Evolutionary conservation across 208 protist species (phyloP).

Genomic region (Wallacemonas rigidus): DNA sequence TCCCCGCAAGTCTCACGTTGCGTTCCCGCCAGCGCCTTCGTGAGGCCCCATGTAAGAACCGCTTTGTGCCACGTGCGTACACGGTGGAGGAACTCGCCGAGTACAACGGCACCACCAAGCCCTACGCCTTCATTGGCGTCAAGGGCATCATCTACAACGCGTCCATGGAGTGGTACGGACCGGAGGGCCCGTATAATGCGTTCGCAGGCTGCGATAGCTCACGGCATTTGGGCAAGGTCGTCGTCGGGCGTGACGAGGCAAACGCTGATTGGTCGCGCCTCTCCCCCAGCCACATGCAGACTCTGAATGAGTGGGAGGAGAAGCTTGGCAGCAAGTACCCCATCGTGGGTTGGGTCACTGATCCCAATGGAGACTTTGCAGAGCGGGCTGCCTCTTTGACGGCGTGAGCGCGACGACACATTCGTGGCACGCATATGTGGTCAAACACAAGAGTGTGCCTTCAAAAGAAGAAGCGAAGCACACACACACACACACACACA

Average conservation of each 20-base stretch:
- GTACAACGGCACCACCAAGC: conserved; percentile 71
- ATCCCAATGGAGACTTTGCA: conserved; percentile 52
- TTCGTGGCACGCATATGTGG: neutral
- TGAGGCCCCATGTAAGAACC: conserved; percentile 39
- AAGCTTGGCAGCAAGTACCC: conserved; percentile 81
- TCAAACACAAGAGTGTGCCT: no score
- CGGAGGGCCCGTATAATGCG: conserved; percentile 76
- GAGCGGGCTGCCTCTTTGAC: conserved; percentile 49
- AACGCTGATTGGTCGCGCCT: conserved; percentile 89
- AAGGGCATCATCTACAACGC: conserved; percentile 89
- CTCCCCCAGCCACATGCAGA: conserved; percentile 49
- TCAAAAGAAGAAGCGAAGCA: no score
- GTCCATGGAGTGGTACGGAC: conserved; percentile 76
- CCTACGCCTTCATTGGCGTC: conserved; percentile 73
- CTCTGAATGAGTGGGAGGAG: conserved; percentile 89
- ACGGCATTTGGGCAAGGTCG: conserved; percentile 83
- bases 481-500: no score
- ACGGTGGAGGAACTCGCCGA: conserved; percentile 77
- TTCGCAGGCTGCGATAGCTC: conserved; percentile 88
- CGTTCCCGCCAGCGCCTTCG: conserved; percentile 42
- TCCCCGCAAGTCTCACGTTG: conserved; percentile 30
- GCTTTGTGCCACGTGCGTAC: conserved; percentile 77
- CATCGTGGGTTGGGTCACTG: conserved; percentile 75
- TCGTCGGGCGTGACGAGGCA: conserved; percentile 73
- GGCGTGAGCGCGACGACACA: conserved; percentile 24